Evolutionary conservation across 768 basidiomycete genomes (phyloP).

Genomic region (Guyanaporus albipodus): DNA sequence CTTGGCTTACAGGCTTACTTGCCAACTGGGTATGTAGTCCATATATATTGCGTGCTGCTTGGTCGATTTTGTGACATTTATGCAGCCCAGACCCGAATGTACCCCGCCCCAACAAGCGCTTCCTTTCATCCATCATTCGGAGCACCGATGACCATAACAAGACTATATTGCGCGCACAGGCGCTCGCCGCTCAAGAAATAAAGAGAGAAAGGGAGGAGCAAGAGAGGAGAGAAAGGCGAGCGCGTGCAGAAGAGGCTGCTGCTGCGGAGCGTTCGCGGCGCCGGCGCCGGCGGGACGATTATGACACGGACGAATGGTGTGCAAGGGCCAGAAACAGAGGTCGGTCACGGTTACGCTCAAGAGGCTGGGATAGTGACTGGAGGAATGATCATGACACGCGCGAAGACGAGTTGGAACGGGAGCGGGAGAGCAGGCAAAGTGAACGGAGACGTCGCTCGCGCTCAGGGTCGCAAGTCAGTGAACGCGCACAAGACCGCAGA

Average conservation of each 20-base stretch:
- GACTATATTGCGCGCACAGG: conserved; percentile 71
- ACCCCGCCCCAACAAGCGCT: conserved; percentile 80
- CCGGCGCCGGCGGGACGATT: conserved; percentile 31
- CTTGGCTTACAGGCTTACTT: conserved; percentile 80
- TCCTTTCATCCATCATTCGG: conserved; percentile 80
- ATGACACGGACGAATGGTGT: conserved; percentile 29
- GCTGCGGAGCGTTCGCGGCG: conserved; percentile 56
- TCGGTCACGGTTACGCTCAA: conserved; percentile 40
- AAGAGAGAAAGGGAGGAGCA: conserved; percentile 64
- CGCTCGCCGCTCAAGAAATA: conserved; percentile 67
- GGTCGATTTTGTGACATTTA: not conserved
- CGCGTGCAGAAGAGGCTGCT: conserved; percentile 72
- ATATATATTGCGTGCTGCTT: not conserved
- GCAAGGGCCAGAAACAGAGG: conserved; percentile 39
- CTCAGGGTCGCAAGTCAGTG: conserved; percentile 26
- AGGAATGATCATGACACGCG: conserved; percentile 43
- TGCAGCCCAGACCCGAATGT: conserved; percentile 64
- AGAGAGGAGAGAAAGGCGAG: conserved; percentile 56
- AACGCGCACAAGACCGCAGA: conserved; percentile 18
- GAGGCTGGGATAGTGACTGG: conserved; percentile 40
- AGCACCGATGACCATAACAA: conserved; percentile 96
- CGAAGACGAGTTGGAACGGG: conserved; percentile 29
- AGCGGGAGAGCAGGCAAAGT: conserved; percentile 18
- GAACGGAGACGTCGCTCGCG: conserved; percentile 28
- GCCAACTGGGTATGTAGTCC: conserved; percentile 45